A percentile compares a stretch with the other conserved stretches of the same genome.
Conservation (phyloP, 371 early-diverging fungal genomes). For the Amoeboradix gromovi region DNA sequence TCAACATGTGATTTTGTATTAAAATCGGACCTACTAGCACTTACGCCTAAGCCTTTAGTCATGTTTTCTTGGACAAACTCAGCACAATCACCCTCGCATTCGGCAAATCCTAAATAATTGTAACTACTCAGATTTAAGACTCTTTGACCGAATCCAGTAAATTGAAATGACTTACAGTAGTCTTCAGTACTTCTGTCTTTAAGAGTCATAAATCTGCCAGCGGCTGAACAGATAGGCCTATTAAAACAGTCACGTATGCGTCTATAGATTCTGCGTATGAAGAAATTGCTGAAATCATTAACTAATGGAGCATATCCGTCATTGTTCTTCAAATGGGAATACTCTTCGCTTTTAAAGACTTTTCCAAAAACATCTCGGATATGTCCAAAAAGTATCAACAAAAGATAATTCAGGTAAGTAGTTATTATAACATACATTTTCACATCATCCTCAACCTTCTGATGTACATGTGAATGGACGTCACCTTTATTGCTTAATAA, state of each 20-base stretch:
- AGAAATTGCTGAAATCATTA: conserved; percentile 83
- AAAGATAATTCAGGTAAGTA: conserved; percentile 79
- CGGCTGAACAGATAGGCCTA: conserved; percentile 79
- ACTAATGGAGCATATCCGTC: conserved; percentile 65
- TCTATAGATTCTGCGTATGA: conserved; percentile 67
- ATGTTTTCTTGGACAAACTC: conserved; percentile 54
- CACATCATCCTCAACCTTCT: conserved; percentile 15
- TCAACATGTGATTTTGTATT: conserved; percentile 33
- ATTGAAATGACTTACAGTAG: conserved; percentile 49
- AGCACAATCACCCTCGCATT: conserved; percentile 58
- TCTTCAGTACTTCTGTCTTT: conserved; percentile 55
- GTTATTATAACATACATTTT: conserved; percentile 50
- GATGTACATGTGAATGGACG: not conserved
- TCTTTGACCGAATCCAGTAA: conserved; percentile 50
- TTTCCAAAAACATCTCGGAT: conserved; percentile 30
- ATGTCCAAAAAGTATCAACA: conserved; percentile 62
- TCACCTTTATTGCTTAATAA: not conserved
- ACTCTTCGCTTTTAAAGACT: conserved; percentile 32
- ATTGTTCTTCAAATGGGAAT: conserved; percentile 24
- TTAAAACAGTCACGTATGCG: conserved; percentile 92
- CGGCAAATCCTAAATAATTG: conserved; percentile 97
- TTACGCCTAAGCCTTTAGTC: conserved; percentile 16
- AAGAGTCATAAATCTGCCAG: conserved; percentile 63
- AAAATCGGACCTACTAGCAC: conserved; percentile 20
- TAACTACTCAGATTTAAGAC: conserved; percentile 92